Percentiles rank a stretch among this genome's conserved stretches.
These are phyloP conservation scores for Ceratocystis smalleyi DNA, from an alignment of 2,329 filamentous ascomycete genomes.

Conservation along the genomic window DNA sequence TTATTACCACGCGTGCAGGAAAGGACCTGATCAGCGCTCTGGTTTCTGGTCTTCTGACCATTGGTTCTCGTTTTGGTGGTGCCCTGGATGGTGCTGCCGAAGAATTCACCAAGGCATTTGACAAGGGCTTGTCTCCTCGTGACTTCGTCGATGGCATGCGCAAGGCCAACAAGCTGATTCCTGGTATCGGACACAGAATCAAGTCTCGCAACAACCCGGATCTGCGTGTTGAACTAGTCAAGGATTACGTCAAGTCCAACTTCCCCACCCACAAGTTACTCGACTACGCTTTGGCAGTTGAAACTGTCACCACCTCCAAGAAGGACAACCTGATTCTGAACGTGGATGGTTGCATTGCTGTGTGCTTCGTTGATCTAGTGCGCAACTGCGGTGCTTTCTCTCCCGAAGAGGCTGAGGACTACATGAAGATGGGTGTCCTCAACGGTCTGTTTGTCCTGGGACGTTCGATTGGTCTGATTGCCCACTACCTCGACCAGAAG, in stretches of 20 bases:
- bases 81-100: constrained; percentile 93
- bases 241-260: constrained; percentile 94
- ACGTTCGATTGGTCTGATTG: constrained; percentile 95
- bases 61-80: constrained; percentile 96
- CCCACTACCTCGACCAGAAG: constrained; percentile 99
- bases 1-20: constrained; percentile 97
- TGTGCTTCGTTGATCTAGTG: constrained; percentile 96
- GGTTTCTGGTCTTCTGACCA: constrained; percentile 92
- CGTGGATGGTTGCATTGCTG: constrained; percentile 93
- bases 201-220: constrained; percentile 99
- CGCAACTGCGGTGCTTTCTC: constrained; percentile 97
- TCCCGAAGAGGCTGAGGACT: constrained; percentile 91
- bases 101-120: constrained; percentile 95
- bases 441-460: constrained; percentile 99
- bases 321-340: constrained; percentile 99
- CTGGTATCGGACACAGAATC: constrained; percentile 96
- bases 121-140: constrained; percentile 94
- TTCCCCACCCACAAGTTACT: constrained; percentile 97
- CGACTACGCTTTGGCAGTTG: constrained; percentile 94
- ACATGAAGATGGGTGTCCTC: constrained; percentile 96
- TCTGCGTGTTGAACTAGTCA: constrained; percentile 97
- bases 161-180: constrained; percentile 99
- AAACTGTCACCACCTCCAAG: constrained; percentile 97
- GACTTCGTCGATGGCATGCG: constrained; percentile 98
- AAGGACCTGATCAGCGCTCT: constrained; percentile 96